Conservation (phyloP, 208 protist species). For the Strigomonas culicis region DNA sequence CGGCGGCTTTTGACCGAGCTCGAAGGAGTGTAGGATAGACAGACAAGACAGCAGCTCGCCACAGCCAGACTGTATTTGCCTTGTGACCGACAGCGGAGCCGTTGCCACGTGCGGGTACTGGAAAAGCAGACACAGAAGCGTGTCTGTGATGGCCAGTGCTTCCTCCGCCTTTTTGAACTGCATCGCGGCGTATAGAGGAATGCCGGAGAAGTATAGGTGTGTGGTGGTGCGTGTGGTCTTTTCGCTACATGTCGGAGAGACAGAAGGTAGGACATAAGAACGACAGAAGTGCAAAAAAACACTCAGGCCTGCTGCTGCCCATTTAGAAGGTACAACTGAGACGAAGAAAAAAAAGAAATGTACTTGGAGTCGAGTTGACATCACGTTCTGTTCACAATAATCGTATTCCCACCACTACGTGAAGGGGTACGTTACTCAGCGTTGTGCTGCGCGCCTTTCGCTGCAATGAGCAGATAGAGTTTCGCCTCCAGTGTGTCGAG, state of each 20-base stretch:
- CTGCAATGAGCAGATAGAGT: slow-evolving; percentile 11
- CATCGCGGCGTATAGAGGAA: slow-evolving; percentile 6
- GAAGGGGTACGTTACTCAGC: neutral
- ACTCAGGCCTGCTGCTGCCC: neutral
- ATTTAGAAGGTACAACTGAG: neutral
- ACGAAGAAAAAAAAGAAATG: slow-evolving; percentile 13
- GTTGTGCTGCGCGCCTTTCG: neutral
- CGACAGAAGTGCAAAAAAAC: neutral
- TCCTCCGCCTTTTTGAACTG: slow-evolving; percentile 12
- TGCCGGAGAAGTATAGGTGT: neutral
- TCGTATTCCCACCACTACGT: slow-evolving; percentile 2
- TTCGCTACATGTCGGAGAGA: neutral
- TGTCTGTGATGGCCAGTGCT: neutral
- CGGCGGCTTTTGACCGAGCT: neutral
- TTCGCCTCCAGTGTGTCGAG: slow-evolving; percentile 17
- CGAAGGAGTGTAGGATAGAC: slow-evolving; percentile 30
- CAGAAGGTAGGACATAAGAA: neutral
- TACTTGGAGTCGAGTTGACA: neutral
- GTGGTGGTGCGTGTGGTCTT: neutral
- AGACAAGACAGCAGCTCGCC: slow-evolving; percentile 30
- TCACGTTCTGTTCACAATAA: neutral
- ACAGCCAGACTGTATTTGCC: slow-evolving; percentile 15
- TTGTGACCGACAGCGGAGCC: neutral
- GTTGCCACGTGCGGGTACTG: slow-evolving; percentile 10
- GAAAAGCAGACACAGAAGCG: slow-evolving; percentile 10